Conservation (phyloP, 331 rosid genomes). For the Malus hybrid region DNA sequence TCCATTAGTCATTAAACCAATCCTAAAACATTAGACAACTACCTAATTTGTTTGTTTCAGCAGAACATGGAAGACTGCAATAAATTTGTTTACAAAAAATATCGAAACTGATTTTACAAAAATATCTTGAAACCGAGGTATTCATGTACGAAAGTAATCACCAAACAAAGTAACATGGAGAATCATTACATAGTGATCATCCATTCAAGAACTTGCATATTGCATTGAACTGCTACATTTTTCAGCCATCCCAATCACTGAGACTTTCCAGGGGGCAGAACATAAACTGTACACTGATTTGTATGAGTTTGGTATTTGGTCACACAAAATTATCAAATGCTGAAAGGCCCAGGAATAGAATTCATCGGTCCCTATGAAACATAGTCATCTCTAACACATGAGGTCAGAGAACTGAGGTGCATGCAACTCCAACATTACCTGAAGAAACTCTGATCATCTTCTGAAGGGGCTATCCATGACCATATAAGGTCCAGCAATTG, state of each 20-base stretch:
- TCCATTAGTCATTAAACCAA: conserved; percentile 12
- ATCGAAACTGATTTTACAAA: not conserved
- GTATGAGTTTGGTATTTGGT: not conserved
- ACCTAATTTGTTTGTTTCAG: not conserved
- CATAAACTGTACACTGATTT: not conserved
- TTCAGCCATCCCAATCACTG: not conserved
- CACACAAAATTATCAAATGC: not conserved
- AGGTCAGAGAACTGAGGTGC: conserved; percentile 1
- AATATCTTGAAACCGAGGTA: not conserved
- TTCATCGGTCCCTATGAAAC: not conserved
- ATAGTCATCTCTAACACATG: not conserved
- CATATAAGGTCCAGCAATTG: conserved; percentile 82
- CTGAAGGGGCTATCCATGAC: conserved; percentile 98
- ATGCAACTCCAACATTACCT: conserved; percentile 40
- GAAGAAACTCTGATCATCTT: conserved; percentile 60
- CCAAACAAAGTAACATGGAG: not conserved
- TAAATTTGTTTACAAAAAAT: no score
- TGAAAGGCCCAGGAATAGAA: not conserved
- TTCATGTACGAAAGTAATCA: not conserved
- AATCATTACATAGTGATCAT: not conserved
- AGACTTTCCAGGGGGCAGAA: not conserved
- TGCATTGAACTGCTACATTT: not conserved
- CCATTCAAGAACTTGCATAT: not conserved
- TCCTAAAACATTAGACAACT: conserved; percentile 10
- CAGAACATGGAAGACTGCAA: not conserved